Evolutionary conservation across 2,329 filamentous ascomycete species (phyloP).

Genomic region (Fusarium nygamai): DNA sequence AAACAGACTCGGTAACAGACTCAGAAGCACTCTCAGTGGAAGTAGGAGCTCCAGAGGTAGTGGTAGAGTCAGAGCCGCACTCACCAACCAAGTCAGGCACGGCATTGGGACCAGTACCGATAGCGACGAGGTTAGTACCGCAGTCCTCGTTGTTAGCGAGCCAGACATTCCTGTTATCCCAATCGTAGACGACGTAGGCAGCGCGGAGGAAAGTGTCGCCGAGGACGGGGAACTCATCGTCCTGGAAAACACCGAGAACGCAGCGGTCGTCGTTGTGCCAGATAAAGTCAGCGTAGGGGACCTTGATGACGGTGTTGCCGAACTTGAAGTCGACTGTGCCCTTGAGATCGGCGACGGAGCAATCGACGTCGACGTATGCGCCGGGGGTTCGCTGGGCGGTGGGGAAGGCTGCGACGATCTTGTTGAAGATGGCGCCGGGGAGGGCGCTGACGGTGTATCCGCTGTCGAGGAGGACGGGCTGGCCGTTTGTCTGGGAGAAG

Average conservation of each 20-base stretch:
- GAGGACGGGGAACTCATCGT: slow-evolving; percentile 52
- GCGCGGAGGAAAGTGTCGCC: slow-evolving; percentile 58
- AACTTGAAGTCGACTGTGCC: slow-evolving; percentile 61
- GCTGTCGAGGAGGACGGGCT: slow-evolving; percentile 69
- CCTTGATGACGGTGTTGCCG: slow-evolving; percentile 55
- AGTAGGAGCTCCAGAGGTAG: slow-evolving; percentile 16
- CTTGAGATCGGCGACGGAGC: slow-evolving; percentile 46
- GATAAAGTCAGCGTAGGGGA: slow-evolving; percentile 59
- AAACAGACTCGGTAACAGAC: slow-evolving; percentile 3
- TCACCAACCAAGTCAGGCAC: slow-evolving; percentile 47
- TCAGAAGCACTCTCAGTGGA: slow-evolving; percentile 24
- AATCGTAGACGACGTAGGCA: slow-evolving; percentile 56
- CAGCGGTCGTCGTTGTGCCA: slow-evolving; percentile 48
- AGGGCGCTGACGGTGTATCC: slow-evolving; percentile 75
- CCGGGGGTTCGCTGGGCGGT: slow-evolving; percentile 54
- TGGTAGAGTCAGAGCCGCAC: slow-evolving; percentile 39
- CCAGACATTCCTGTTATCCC: slow-evolving; percentile 52
- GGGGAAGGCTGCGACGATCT: slow-evolving; percentile 55
- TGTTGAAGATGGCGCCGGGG: slow-evolving; percentile 63
- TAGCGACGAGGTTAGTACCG: slow-evolving; percentile 50
- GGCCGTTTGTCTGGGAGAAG: slow-evolving; percentile 50
- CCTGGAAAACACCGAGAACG: slow-evolving; percentile 58
- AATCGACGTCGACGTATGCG: slow-evolving; percentile 60
- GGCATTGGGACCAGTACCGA: slow-evolving; percentile 52
- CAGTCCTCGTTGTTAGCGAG: slow-evolving; percentile 52